These are phyloP conservation scores for Ogataea wickerhamii DNA, from an alignment of 805 yeast species.

Conservation along the genomic window DNA sequence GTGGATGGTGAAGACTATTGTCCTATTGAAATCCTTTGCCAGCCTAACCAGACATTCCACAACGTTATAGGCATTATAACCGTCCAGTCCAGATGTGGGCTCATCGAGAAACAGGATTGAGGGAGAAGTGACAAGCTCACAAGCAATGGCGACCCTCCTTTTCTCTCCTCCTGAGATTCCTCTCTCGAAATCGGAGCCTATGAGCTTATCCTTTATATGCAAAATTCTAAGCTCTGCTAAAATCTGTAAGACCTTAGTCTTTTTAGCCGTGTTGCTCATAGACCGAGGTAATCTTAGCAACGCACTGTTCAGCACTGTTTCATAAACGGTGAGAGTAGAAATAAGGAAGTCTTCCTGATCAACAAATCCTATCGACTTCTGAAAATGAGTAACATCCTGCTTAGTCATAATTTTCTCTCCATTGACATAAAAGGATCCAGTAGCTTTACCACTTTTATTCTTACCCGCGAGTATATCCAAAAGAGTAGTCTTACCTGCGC, in stretches of 20 bases:
- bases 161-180: conserved; percentile 96
- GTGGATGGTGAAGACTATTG: conserved; percentile 90
- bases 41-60: conserved; percentile 78
- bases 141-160: conserved; percentile 87
- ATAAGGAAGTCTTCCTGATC: conserved; percentile 91
- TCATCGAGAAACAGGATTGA: conserved; percentile 81
- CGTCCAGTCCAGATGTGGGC: conserved; percentile 94
- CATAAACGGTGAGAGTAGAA: conserved; percentile 93
- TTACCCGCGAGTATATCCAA: conserved; percentile 89
- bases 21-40: conserved; percentile 77
- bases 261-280: conserved; percentile 73
- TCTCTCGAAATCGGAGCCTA: conserved; percentile 85
- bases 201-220: conserved; percentile 75
- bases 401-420: conserved; percentile 45
- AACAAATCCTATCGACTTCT: conserved; percentile 83
- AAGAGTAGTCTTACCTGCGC: conserved; percentile 96
- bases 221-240: conserved; percentile 80
- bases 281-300: conserved; percentile 76
- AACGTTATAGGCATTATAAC: conserved; percentile 90
- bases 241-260: conserved; percentile 77
- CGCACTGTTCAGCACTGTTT: conserved; percentile 91
- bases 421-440: conserved; percentile 72
- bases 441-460: conserved; percentile 66
- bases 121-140: conserved; percentile 88
- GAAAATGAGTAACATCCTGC: conserved; percentile 42